phyloP scores from a whole-genome alignment of 352 stramenopile genomes.

The Phytophthora pistaciae region DNA sequence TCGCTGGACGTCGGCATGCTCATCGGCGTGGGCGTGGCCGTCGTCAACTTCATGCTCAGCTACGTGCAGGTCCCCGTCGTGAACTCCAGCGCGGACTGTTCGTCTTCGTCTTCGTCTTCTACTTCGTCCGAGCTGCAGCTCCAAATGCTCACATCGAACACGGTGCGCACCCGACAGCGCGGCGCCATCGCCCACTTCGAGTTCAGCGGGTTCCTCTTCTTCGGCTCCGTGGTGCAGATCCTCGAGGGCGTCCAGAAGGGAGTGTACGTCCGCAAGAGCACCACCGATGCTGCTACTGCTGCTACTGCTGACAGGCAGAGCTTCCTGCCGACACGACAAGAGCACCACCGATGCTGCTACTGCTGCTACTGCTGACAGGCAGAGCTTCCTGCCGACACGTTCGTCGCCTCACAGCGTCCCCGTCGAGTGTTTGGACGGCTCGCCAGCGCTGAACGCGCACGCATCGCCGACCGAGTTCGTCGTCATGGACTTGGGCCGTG shows the following conservation, averaged over 20 bases:
- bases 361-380: background rate
- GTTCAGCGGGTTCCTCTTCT: slow-evolving; percentile 84
- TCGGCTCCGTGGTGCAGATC: slow-evolving; percentile 78
- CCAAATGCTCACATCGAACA: slow-evolving; percentile 49
- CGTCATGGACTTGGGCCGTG: slow-evolving; percentile 85
- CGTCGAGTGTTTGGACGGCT: slow-evolving; percentile 72
- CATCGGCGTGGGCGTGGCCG: slow-evolving; percentile 87
- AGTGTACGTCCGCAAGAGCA: slow-evolving; percentile 56
- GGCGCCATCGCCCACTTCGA: slow-evolving; percentile 72
- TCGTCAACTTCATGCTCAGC: slow-evolving; percentile 81
- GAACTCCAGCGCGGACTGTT: slow-evolving; percentile 62
- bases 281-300: background rate
- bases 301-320: background rate
- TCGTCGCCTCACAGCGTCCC: slow-evolving; percentile 35
- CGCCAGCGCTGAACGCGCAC: slow-evolving; percentile 35
- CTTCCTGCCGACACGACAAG: slow-evolving; percentile 54
- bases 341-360: background rate
- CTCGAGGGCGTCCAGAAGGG: slow-evolving; percentile 71
- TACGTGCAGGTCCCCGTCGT: slow-evolving; percentile 74
- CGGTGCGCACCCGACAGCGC: slow-evolving; percentile 47
- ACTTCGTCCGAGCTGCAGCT: background rate
- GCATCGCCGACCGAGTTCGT: slow-evolving; percentile 70
- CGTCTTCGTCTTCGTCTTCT: slow-evolving; percentile 87
- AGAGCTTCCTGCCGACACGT: slow-evolving; percentile 45
- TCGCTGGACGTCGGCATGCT: slow-evolving; percentile 96